phyloP scores from a whole-genome alignment of 2,329 filamentous ascomycete genomes.

The Teratosphaeria epicoccoides region DNA sequence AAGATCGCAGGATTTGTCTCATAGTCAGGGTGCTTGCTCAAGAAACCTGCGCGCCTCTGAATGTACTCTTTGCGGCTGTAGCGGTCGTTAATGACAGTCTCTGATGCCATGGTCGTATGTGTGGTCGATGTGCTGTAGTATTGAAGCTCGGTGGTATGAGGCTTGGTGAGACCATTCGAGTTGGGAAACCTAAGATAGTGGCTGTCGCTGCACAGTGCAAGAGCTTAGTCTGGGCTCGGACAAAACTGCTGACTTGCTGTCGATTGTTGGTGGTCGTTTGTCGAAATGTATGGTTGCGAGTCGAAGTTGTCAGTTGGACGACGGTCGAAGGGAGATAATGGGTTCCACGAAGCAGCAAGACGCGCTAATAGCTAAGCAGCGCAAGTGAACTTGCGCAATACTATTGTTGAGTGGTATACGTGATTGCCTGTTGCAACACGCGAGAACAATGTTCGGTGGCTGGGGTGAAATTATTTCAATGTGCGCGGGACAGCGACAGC shows the following conservation, averaged over 20 bases:
- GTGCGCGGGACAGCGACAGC: not conserved
- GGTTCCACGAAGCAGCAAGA: not conserved
- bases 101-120: slow-evolving; percentile 5
- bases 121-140: not conserved
- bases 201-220: not conserved
- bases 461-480: not conserved
- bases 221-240: not conserved
- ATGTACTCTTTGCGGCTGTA: slow-evolving; percentile 18
- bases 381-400: not conserved
- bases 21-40: slow-evolving; percentile 15
- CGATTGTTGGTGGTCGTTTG: not conserved
- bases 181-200: not conserved
- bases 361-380: not conserved
- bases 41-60: slow-evolving; percentile 14
- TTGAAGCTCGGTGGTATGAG: not conserved
- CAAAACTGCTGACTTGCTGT: too few species aligned
- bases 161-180: not conserved
- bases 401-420: not conserved
- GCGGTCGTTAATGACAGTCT: slow-evolving; percentile 15
- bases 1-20: slow-evolving; percentile 3
- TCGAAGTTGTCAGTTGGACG: not conserved
- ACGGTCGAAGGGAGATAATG: not conserved
- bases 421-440: not conserved
- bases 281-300: not conserved
- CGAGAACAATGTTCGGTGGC: not conserved